Evolutionary conservation across 2,329 filamentous ascomycete genomes (phyloP).

Genomic region (Dothistroma septosporum): DNA sequence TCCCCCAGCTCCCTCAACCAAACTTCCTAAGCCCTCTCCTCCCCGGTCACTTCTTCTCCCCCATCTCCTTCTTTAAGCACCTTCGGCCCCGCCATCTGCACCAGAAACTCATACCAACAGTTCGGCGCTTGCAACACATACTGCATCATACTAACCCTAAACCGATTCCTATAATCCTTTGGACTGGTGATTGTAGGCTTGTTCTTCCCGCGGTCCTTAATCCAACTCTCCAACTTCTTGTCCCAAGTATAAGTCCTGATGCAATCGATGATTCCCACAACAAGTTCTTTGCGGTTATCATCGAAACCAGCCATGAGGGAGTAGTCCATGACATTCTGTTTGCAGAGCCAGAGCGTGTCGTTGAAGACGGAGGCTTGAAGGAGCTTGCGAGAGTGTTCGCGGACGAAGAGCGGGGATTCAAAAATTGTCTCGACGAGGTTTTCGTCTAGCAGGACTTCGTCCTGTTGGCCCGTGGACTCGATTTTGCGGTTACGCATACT

Average conservation of each 20-base stretch:
- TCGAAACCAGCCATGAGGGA: slow-evolving; percentile 98
- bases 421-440: slow-evolving; percentile 99
- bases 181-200: slow-evolving; percentile 94
- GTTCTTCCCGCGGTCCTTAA: slow-evolving; percentile 89
- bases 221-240: slow-evolving; percentile 99
- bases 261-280: slow-evolving; percentile 97
- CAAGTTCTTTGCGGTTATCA: slow-evolving; percentile 80
- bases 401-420: slow-evolving; percentile 88
- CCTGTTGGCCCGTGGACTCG: slow-evolving; percentile 88
- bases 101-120: slow-evolving; percentile 67
- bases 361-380: slow-evolving; percentile 92
- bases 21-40: not conserved
- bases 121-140: slow-evolving; percentile 73
- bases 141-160: slow-evolving; percentile 93
- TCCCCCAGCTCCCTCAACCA: not conserved
- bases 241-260: slow-evolving; percentile 99
- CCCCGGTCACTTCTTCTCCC: slow-evolving; percentile 4
- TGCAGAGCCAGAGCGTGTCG: slow-evolving; percentile 88
- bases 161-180: slow-evolving; percentile 94
- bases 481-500: slow-evolving; percentile 99
- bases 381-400: slow-evolving; percentile 93
- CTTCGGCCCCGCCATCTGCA: slow-evolving; percentile 32
- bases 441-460: slow-evolving; percentile 93
- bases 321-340: slow-evolving; percentile 99
- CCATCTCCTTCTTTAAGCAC: slow-evolving; percentile 27